A percentile compares a stretch with the other conserved stretches of the same genome.
phyloP scores from a whole-genome alignment of 1,284 basidiomycete genomes.

The Cutaneotrichosporon sp. region DNA sequence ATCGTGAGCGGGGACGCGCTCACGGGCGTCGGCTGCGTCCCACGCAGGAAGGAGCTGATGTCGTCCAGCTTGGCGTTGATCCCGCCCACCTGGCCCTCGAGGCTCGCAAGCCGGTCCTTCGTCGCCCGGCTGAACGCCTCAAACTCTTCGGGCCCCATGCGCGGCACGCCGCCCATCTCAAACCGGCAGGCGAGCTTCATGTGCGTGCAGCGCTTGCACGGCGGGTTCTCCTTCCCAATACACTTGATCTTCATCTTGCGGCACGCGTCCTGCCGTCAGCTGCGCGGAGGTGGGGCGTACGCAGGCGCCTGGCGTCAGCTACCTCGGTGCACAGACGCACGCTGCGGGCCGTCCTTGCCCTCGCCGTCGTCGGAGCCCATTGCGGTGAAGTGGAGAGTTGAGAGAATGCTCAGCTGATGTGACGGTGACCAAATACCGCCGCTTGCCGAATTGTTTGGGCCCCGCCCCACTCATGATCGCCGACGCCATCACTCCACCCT shows the following conservation, averaged over 20 bases:
- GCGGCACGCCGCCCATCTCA: slow-evolving; percentile 11
- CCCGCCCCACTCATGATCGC: background rate
- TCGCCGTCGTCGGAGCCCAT: slow-evolving; percentile 6
- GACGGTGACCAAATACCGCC: background rate
- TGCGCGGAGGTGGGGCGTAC: background rate
- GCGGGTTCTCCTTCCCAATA: slow-evolving; percentile 33
- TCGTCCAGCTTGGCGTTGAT: slow-evolving; percentile 16
- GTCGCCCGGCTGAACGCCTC: slow-evolving; percentile 5
- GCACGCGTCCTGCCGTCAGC: slow-evolving; percentile 27
- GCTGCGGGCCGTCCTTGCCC: slow-evolving; percentile 4
- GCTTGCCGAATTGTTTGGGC: background rate
- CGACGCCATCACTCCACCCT: background rate
- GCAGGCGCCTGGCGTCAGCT: slow-evolving; percentile 14
- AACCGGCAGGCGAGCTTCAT: slow-evolving; percentile 29
- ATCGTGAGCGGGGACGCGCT: background rate
- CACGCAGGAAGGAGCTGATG: slow-evolving; percentile 8
- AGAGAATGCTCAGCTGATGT: background rate
- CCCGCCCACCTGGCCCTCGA: slow-evolving; percentile 18
- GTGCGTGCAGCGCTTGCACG: slow-evolving; percentile 27
- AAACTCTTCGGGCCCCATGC: slow-evolving; percentile 12
- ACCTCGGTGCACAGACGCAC: background rate
- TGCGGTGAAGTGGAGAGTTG: background rate
- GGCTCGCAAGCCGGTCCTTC: slow-evolving; percentile 11
- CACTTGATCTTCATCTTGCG: slow-evolving; percentile 32
- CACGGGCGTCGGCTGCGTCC: slow-evolving; percentile 7